A percentile compares a stretch with the other conserved stretches of the same genome.
These are phyloP conservation scores for Plasmopara muralis DNA, from an alignment of 352 stramenopile genomes.

Conservation along the genomic window DNA sequence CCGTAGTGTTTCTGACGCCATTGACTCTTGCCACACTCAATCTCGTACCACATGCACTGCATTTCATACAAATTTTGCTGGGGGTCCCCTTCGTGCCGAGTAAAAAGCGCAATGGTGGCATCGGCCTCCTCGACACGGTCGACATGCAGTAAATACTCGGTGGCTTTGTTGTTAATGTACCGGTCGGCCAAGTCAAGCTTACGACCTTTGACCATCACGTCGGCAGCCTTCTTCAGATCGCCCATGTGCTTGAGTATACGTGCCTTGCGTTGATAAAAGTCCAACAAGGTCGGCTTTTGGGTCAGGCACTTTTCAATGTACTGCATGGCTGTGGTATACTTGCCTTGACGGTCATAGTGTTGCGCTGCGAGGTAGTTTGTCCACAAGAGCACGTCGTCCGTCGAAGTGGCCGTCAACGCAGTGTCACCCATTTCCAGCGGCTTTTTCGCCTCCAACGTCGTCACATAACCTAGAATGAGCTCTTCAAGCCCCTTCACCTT, in stretches of 20 bases:
- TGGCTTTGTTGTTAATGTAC: slow-evolving; percentile 99
- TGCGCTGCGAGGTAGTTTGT: slow-evolving; percentile 89
- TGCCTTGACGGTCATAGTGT: slow-evolving; percentile 87
- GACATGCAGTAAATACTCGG: slow-evolving; percentile 94
- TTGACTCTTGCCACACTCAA: slow-evolving; percentile 76
- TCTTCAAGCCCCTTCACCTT: slow-evolving; percentile 62
- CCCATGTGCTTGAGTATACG: slow-evolving; percentile 92
- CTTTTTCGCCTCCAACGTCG: slow-evolving; percentile 61
- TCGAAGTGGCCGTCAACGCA: slow-evolving; percentile 21
- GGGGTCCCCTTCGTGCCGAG: slow-evolving; percentile 93
- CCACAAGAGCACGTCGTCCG: slow-evolving; percentile 73
- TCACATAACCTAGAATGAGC: slow-evolving; percentile 77
- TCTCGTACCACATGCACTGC: slow-evolving; percentile 99
- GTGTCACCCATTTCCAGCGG: slow-evolving; percentile 35
- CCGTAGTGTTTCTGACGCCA: slow-evolving; percentile 63
- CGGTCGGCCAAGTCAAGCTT: slow-evolving; percentile 95
- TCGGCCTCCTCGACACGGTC: slow-evolving; percentile 90
- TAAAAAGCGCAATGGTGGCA: slow-evolving; percentile 95
- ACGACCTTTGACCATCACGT: slow-evolving; percentile 88
- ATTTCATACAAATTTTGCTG: slow-evolving; percentile 97
- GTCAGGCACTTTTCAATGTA: slow-evolving; percentile 91
- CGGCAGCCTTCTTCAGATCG: slow-evolving; percentile 85
- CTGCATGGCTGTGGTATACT: slow-evolving; percentile 82
- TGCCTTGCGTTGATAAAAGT: slow-evolving; percentile 93
- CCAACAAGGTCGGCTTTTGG: slow-evolving; percentile 86